These are phyloP conservation scores for Colletotrichum salicis DNA, from an alignment of 2,329 filamentous ascomycete species.

Conservation along the genomic window DNA sequence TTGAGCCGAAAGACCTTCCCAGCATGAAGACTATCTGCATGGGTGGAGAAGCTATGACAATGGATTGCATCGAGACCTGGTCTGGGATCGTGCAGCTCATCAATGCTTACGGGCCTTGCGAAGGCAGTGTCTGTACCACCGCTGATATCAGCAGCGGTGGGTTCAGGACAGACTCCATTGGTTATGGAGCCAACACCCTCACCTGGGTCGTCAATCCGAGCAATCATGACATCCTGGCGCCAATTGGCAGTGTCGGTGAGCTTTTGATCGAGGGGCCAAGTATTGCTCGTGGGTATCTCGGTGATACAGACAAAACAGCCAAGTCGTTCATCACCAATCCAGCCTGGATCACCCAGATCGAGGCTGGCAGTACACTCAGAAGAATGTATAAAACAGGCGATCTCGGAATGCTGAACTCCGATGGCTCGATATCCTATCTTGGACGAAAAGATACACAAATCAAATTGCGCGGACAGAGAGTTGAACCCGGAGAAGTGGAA, in stretches of 20 bases:
- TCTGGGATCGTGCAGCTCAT: constrained; percentile 17
- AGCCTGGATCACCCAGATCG: constrained; percentile 1
- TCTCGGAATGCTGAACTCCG: constrained; percentile 15
- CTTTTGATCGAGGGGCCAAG: constrained; percentile 42
- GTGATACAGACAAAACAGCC: constrained; percentile 3
- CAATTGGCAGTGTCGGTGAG: constrained; percentile 42
- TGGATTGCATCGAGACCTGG: constrained; percentile 14
- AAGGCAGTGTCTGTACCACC: constrained; percentile 30
- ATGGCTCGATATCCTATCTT: constrained; percentile 25
- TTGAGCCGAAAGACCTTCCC: constrained; percentile 10
- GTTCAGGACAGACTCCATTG: constrained; percentile 9
- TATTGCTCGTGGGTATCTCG: constrained; percentile 37
- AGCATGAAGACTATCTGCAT: constrained; percentile 23
- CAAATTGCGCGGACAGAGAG: constrained; percentile 47
- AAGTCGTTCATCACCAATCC: constrained; percentile 17
- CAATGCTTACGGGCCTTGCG: constrained; percentile 27
- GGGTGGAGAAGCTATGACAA: constrained; percentile 27
- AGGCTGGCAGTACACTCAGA: background rate
- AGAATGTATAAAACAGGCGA: constrained; percentile 35
- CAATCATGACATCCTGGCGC: constrained; percentile 38
- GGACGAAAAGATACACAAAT: constrained; percentile 45
- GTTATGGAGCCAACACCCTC: constrained; percentile 13
- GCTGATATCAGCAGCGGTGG: constrained; percentile 8
- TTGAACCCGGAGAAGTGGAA: constrained; percentile 47
- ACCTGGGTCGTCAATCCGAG: constrained; percentile 42